A percentile compares a stretch with the other conserved stretches of the same genome.
Evolutionary conservation across 192 early-diverging fungal genomes (phyloP).

Genomic region (Backusella luteola): DNA sequence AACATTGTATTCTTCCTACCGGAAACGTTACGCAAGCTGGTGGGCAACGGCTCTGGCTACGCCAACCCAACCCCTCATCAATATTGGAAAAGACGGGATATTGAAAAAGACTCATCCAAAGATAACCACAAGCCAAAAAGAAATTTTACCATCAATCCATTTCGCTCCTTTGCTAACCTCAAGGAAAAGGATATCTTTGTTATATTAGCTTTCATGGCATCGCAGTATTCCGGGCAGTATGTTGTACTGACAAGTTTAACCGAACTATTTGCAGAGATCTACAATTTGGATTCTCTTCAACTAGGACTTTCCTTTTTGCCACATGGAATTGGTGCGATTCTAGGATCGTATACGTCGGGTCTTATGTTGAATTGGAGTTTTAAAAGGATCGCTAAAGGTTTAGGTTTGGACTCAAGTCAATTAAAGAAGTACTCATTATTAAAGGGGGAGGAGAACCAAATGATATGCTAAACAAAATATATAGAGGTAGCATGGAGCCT

Average conservation of each 20-base stretch:
- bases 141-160: not conserved
- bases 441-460: not conserved
- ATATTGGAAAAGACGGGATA: constrained; percentile 6
- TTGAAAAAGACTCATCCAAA: not conserved
- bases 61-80: constrained; percentile 22
- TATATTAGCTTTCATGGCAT: not conserved
- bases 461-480: too few species aligned
- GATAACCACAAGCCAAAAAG: too few species aligned
- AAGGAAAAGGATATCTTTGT: not conserved
- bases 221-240: not conserved
- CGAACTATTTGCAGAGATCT: not conserved
- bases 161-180: not conserved
- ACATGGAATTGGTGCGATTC: not conserved
- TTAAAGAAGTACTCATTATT: not conserved
- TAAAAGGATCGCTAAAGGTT: too few species aligned
- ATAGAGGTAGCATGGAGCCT: not conserved
- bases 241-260: not conserved
- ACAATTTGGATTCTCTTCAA: not conserved
- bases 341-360: not conserved
- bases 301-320: not conserved
- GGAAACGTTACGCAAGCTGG: constrained; percentile 24
- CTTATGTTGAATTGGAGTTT: not conserved
- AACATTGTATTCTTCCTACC: constrained; percentile 10
- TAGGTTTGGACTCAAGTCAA: not conserved
- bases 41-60: constrained; percentile 23